Base-by-base conservation (phyloP, 176 grass and related monocot species). In the Eleusine indica region DNA sequence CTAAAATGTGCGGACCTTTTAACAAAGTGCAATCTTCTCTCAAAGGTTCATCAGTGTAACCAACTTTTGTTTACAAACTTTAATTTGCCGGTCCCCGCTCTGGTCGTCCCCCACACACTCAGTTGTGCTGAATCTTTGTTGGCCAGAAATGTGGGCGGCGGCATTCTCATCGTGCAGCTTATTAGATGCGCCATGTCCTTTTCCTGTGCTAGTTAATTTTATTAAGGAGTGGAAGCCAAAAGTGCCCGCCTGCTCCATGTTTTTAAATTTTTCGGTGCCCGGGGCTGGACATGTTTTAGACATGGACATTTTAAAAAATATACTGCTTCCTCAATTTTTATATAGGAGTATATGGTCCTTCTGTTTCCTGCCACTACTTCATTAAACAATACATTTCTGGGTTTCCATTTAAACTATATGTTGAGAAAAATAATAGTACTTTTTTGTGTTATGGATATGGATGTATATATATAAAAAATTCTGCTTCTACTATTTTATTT, bases 61-160 rank as follows among this genome's bases (percentile, higher is more conserved):
- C 11, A 21, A 13, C 60, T 29, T 29, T 63, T 29, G 57, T 44
- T 25, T 15, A 66, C 13, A 21, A 2, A 5, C 9, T 66, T 56
- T 21, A 28, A 51, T 78, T 46, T 32, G 22, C 29, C 35, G 60
- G 60, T 51, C 46, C 70, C 9, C 22, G 48, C 3, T 35, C 48
- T 11, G 17, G 16, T 9, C 38, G 15, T 9, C 38, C 40, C 25
- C 7, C 70, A 4, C 22, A n/a, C 57, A 76, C 35, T 77, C 10
- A 7, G 21, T 46, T 17, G 21, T 12, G 15, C 17, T 6, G 18
- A 16, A 17, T 64, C 75, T 64, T 77, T 6, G 57, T 48, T 32
- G 60, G 8, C 39, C 56, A 77, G 32, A 35, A 35, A 35, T 35
- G 75, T 63, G 57, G 57, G 28, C 57, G 75, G 75, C 76, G 21